These are phyloP conservation scores for Pyricularia pennisetigena DNA, from an alignment of 2,329 filamentous ascomycete species.

Conservation along the genomic window DNA sequence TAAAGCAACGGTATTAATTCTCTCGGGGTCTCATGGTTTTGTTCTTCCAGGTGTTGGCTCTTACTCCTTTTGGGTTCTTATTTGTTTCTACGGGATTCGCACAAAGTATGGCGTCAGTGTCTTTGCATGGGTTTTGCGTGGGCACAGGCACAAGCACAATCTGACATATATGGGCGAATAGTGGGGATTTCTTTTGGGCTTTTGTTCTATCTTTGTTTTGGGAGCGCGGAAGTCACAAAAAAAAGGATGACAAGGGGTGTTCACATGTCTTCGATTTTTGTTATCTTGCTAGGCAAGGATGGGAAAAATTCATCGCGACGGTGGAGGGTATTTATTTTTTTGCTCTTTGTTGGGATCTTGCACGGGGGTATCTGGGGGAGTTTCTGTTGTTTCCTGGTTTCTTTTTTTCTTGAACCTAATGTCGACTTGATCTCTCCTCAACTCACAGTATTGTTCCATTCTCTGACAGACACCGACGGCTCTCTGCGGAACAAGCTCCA, in stretches of 20 bases:
- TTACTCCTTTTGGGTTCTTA: background rate
- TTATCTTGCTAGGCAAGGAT: background rate
- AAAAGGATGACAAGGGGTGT: background rate
- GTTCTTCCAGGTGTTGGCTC: background rate
- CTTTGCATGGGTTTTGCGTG: background rate
- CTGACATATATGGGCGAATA: slow-evolving; percentile 1
- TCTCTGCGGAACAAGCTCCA: background rate
- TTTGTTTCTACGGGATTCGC: background rate
- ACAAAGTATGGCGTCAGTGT: slow-evolving; percentile 3
- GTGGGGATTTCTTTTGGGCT: background rate
- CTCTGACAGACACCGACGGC: background rate
- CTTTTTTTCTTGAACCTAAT: background rate
- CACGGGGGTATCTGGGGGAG: background rate
- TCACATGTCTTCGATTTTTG: background rate
- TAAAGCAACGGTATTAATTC: background rate
- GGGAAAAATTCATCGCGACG: background rate
- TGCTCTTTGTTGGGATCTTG: background rate
- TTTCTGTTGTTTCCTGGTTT: background rate
- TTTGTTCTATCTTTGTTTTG: background rate
- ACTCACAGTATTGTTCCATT: background rate
- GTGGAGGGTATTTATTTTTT: background rate
- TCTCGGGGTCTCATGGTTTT: background rate
- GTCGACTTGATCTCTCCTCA: background rate
- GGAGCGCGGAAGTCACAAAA: background rate
- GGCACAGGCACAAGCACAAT: slow-evolving; percentile 2